phyloP scores from a whole-genome alignment of 805 yeast genomes.

The Kuraishia piskuri region DNA sequence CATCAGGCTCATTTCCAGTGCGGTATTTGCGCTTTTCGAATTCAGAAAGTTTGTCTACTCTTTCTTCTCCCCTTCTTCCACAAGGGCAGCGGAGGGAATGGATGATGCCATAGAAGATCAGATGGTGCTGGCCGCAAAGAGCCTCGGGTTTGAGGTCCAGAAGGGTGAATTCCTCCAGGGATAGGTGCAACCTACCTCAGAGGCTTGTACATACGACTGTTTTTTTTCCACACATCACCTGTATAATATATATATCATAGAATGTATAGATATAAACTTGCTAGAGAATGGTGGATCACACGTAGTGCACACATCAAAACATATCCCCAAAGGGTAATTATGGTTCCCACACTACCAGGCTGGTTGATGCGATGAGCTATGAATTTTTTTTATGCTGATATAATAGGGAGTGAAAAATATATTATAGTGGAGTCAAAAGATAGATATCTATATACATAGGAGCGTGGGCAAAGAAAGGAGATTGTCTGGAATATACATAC shows the following conservation, averaged over 20 bases:
- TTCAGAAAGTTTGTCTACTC: background rate
- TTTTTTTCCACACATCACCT: too few relatives aligned
- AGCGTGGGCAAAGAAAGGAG: too few relatives aligned
- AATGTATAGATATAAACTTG: too few relatives aligned
- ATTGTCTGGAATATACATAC: too few relatives aligned
- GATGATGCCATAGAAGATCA: slow-evolving; percentile 4
- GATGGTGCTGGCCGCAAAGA: slow-evolving; percentile 3
- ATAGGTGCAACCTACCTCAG: too few relatives aligned
- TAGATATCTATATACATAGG: too few relatives aligned
- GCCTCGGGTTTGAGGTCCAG: slow-evolving; percentile 3
- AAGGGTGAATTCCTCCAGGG: slow-evolving; percentile 1
- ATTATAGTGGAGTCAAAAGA: background rate
- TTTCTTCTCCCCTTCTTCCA: background rate
- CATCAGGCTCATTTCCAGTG: background rate
- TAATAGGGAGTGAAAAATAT: background rate
- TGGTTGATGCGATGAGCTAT: background rate
- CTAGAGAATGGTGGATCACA: too few relatives aligned
- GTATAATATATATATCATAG: too few relatives aligned
- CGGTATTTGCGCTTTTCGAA: slow-evolving; percentile 1
- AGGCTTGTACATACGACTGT: too few relatives aligned
- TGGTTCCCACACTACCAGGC: too few relatives aligned
- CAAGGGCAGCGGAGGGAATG: background rate
- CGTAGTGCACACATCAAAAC: background rate
- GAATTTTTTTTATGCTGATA: background rate
- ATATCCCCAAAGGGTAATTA: too few relatives aligned